Base-by-base conservation (phyloP, 495 filamentous ascomycete genomes). In the Hyaloscypha finlandica region DNA sequence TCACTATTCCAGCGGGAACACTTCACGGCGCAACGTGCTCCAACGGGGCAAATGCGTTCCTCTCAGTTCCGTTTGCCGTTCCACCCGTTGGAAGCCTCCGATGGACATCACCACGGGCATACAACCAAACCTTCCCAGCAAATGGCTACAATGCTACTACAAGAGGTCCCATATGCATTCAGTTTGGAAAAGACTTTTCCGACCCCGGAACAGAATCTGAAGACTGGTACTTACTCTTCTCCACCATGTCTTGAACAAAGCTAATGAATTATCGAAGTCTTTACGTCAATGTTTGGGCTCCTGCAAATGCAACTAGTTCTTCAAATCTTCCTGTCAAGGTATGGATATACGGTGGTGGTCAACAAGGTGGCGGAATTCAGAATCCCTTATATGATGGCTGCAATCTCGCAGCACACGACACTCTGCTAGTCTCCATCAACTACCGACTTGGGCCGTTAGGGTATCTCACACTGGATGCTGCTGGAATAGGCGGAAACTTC, bases 321-420 rank as follows among this genome's bases (percentile, higher is more conserved):
- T 80, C 79, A 1, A 76, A 75, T 19, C 65, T 67, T 42, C 86
- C 88, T 6, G 86, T 89, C 20, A 73, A 87, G 61, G 81, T 86
- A 4, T 90, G 81, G 80, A 81, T 89, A 29, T 83, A 84, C 65
- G 88, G 88, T 1, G 88, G 88, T 14, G 86, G 81, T 1, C 88
- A 84, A 39, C 70, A 76, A 12, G 66, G 75, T 53, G 86, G 87
- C 5, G 79, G 79, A 12, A 77, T 19, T 70, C 75, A 74, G 61
- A 79, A 68, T 78, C 85, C 19, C 73, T 74, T 5, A 79, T 81
- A 6, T 59, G 88, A 61, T 81, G 87, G 31, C 64, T 79, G 16
- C 74, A 79, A 19, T 77, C 74, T 75, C 37, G 69, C 73, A 9
- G 72, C 55, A 5, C 68, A 77, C 1, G 74, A 82, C 22, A 76